phyloP scores from a whole-genome alignment of 768 basidiomycete genomes.

The Panaeolus cyanescens region DNA sequence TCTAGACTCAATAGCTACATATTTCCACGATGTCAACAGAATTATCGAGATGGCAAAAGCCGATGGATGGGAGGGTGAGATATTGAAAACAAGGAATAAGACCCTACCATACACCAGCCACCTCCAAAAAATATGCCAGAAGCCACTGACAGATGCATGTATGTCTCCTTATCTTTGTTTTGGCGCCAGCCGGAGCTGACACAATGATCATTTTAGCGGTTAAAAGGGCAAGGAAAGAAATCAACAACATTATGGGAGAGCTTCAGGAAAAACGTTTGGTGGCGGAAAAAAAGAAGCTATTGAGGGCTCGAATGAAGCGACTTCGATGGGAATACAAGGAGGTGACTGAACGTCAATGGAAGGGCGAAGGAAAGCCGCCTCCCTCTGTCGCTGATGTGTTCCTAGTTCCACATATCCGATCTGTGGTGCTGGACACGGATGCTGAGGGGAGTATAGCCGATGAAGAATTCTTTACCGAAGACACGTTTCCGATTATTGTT shows the following conservation, averaged over 20 bases:
- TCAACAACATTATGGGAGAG: too few species aligned
- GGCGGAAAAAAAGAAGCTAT: too few species aligned
- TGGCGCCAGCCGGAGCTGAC: too few species aligned
- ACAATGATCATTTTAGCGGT: too few species aligned
- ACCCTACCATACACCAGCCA: background rate
- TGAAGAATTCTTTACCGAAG: background rate
- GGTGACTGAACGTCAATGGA: too few species aligned
- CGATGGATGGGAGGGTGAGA: constrained; percentile 9
- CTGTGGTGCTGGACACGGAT: background rate
- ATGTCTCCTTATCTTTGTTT: background rate
- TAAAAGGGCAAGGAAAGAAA: too few species aligned
- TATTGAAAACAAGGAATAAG: background rate
- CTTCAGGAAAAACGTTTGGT: too few species aligned
- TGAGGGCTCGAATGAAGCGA: too few species aligned
- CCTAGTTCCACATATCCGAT: background rate
- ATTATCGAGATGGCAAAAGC: constrained; percentile 1
- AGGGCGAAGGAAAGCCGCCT: background rate
- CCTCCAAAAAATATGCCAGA: background rate
- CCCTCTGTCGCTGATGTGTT: background rate
- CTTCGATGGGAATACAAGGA: too few species aligned
- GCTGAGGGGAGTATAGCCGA: background rate
- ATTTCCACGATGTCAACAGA: too few species aligned
- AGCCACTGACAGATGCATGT: background rate
- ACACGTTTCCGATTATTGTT: background rate
- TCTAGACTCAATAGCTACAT: too few species aligned